Conservation (phyloP, 2,329 filamentous ascomycete genomes). For the Fusarium coffeatum region DNA sequence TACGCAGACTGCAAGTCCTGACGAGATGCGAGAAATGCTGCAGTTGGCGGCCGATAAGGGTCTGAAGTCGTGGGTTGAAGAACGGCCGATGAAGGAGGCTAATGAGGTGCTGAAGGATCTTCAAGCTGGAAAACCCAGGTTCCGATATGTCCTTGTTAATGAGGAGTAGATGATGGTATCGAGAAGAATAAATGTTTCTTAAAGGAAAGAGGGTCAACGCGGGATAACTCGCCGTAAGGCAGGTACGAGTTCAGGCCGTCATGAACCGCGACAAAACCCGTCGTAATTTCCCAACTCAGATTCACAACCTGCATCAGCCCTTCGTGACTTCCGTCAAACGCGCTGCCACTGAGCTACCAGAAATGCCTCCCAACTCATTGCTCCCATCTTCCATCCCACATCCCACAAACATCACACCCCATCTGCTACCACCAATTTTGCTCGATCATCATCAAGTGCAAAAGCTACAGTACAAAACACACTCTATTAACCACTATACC, state of each 20-base stretch:
- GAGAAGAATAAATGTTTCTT: not conserved
- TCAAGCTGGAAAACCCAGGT: constrained; percentile 63
- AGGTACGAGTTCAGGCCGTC: not conserved
- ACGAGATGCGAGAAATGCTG: constrained; percentile 70
- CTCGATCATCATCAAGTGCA: not conserved
- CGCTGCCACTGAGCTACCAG: not conserved
- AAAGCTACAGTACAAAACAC: not conserved
- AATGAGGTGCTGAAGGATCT: constrained; percentile 67
- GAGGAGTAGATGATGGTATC: not conserved
- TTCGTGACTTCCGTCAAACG: not conserved
- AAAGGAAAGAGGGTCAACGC: not conserved
- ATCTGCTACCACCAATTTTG: not conserved
- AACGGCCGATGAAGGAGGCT: constrained; percentile 64
- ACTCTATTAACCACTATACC: not conserved
- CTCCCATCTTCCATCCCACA: not conserved
- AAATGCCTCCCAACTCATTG: not conserved
- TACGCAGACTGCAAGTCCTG: constrained; percentile 59
- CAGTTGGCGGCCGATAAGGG: constrained; percentile 66
- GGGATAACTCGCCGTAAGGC: rapidly evolving
- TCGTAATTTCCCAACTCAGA: not conserved
- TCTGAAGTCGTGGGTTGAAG: constrained; percentile 67
- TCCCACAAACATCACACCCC: not conserved
- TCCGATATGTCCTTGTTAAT: constrained; percentile 59
- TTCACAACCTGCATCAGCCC: rapidly evolving
- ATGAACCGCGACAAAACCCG: not conserved